Evolutionary conservation across 106 monocot species (phyloP).

Genomic region (Posidonia australis): DNA sequence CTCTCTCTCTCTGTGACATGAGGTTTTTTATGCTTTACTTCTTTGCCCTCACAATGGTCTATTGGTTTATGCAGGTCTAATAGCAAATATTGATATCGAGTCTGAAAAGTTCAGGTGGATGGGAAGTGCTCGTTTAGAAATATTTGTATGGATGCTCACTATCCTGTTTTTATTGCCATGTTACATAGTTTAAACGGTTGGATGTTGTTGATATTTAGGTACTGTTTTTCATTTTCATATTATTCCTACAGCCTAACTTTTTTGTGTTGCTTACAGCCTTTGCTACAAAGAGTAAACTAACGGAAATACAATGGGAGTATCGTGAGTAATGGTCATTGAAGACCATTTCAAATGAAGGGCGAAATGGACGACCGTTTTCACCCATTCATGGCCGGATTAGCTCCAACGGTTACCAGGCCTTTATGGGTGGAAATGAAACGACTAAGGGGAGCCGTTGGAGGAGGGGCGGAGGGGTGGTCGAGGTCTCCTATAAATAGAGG

Average conservation of each 20-base stretch:
- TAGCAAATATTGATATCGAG: constrained; percentile 37
- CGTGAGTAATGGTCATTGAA: too few species aligned
- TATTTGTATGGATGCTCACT: constrained; percentile 36
- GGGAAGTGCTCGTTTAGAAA: constrained; percentile 69
- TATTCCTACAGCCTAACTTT: not conserved
- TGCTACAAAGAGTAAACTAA: constrained; percentile 10
- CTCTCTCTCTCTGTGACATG: not conserved
- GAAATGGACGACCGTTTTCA: too few species aligned
- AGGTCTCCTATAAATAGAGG: too few species aligned
- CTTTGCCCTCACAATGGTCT: not conserved
- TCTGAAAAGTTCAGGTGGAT: constrained; percentile 92
- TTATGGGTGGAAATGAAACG: too few species aligned
- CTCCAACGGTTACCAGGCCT: too few species aligned
- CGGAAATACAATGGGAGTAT: constrained; percentile 16
- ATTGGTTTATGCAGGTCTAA: constrained; percentile 38
- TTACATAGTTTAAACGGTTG: too few species aligned
- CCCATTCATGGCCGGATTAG: too few species aligned
- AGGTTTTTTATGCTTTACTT: not conserved
- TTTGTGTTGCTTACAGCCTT: not conserved
- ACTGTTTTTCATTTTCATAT: not conserved
- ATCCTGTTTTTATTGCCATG: not conserved
- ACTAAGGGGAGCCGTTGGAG: too few species aligned
- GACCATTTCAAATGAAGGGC: too few species aligned
- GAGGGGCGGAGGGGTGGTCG: too few species aligned
- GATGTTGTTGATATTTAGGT: not conserved